Conservation (phyloP, 768 basidiomycete genomes). For the Leccinum subgranulosum region DNA sequence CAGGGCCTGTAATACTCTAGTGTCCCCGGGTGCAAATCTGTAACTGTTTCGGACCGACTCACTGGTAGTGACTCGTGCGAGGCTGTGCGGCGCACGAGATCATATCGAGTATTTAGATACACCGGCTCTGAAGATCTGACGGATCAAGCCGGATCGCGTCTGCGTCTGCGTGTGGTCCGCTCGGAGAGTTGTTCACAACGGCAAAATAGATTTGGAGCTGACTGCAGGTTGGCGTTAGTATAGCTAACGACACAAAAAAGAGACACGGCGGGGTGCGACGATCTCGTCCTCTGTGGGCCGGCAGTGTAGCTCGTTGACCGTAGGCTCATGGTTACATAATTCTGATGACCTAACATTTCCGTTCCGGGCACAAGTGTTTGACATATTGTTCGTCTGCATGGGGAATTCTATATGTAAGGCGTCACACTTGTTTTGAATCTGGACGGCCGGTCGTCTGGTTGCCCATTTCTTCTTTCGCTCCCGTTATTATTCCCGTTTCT, state of each 20-base stretch:
- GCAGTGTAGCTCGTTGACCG: neutral
- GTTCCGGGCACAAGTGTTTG: slow-evolving; percentile 14
- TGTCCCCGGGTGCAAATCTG: neutral
- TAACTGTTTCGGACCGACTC: neutral
- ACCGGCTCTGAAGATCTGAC: no score
- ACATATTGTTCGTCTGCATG: slow-evolving; percentile 1
- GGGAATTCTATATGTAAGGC: neutral
- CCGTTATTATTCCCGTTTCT: neutral
- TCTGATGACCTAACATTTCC: slow-evolving; percentile 13
- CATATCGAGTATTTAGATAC: neutral
- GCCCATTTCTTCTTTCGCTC: neutral
- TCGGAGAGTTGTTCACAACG: neutral
- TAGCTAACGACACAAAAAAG: neutral
- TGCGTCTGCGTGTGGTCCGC: neutral
- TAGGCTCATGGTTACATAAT: neutral
- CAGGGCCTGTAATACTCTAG: neutral
- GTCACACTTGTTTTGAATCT: slow-evolving; percentile 7
- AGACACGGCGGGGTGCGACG: neutral
- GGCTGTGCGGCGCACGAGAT: neutral
- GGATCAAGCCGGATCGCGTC: neutral
- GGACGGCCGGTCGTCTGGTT: neutral
- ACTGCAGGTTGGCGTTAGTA: neutral
- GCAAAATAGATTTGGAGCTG: neutral
- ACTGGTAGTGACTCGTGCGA: neutral
- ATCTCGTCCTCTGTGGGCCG: neutral